Conservation (phyloP, 2,329 filamentous ascomycete species). For the Tolypocladium nubicola region DNA sequence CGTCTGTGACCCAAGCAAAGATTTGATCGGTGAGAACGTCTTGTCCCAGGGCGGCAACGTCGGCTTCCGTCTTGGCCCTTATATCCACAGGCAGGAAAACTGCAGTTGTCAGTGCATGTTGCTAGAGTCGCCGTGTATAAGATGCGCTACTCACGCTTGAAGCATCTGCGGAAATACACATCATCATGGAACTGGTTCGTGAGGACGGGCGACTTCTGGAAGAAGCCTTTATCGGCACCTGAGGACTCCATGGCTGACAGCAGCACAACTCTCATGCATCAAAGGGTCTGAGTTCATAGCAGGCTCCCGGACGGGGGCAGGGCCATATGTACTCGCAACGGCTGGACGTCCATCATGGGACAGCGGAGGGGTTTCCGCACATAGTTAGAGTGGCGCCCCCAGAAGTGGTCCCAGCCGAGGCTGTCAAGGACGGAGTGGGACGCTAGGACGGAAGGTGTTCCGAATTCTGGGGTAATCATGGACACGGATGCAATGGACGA, state of each 20-base stretch:
- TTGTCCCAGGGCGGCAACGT: conserved; percentile 36
- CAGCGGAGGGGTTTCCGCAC: neutral
- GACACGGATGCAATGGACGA: neutral
- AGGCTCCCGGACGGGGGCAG: neutral
- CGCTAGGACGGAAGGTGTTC: neutral
- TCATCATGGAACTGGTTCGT: conserved; percentile 49
- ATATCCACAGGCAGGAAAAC: conserved; percentile 37
- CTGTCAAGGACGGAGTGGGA: neutral
- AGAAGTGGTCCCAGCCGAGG: neutral
- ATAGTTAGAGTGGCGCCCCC: neutral
- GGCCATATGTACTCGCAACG: neutral
- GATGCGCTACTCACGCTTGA: conserved; percentile 30
- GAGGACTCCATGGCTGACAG: conserved; percentile 28
- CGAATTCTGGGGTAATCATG: neutral
- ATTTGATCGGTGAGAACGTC: conserved; percentile 42
- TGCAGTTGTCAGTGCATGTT: conserved; percentile 11
- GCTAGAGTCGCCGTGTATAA: neutral
- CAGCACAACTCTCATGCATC: neutral
- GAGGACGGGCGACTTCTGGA: conserved; percentile 41
- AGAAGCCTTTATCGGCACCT: conserved; percentile 40
- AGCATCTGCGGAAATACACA: conserved; percentile 37
- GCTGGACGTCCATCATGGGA: neutral
- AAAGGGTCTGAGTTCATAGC: neutral
- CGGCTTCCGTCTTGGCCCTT: conserved; percentile 25
- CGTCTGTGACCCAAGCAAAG: conserved; percentile 50